phyloP scores from a whole-genome alignment of 2,329 filamentous ascomycete genomes.

The Monosporascus sp. region DNA sequence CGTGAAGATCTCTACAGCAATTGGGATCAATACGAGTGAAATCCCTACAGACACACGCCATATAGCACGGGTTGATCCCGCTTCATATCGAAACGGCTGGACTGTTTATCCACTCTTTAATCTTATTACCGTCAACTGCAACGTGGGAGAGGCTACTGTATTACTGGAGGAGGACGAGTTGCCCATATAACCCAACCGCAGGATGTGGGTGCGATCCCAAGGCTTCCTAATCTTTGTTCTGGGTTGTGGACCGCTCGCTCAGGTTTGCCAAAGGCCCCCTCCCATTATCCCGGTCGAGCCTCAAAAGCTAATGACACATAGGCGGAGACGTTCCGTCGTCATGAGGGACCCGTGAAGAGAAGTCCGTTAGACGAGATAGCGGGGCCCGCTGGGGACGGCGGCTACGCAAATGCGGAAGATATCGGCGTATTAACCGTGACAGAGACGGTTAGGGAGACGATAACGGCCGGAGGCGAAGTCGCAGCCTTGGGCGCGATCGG shows the following conservation, averaged over 20 bases:
- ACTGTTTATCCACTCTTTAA: background rate
- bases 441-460: slow-evolving; percentile 7
- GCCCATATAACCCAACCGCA: background rate
- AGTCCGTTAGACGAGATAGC: background rate
- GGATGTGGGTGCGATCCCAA: background rate
- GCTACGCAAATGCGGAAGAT: background rate
- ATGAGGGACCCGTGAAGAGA: background rate
- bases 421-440: background rate
- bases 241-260: background rate
- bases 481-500: background rate
- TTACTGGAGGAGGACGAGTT: background rate
- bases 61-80: background rate
- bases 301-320: background rate
- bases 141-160: background rate
- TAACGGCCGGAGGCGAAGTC: slow-evolving; percentile 7
- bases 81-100: background rate
- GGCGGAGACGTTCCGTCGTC: background rate
- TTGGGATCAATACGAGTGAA: too few species aligned
- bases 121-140: background rate
- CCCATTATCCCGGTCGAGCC: background rate
- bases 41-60: background rate
- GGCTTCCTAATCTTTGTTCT: background rate
- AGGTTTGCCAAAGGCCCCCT: background rate
- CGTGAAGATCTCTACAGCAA: too few species aligned
- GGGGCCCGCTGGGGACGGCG: background rate